Percentiles rank a stretch among this genome's conserved stretches.
Evolutionary conservation across 257 asterid genomes (phyloP).

Genomic region (Ajuga chamaepitys): DNA sequence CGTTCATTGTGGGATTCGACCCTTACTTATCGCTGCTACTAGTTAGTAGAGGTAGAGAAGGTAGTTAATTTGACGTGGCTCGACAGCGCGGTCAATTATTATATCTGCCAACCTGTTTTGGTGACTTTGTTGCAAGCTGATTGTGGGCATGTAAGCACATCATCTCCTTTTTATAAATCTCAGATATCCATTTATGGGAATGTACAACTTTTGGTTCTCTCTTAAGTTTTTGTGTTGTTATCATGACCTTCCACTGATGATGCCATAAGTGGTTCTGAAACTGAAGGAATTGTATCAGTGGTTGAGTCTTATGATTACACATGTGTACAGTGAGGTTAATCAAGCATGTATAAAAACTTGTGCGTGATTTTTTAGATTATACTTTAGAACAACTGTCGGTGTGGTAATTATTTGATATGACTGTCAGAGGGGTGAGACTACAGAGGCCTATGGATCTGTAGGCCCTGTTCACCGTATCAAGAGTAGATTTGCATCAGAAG

Average conservation of each 20-base stretch:
- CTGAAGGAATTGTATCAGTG: not conserved
- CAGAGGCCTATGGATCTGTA: conserved; percentile 60
- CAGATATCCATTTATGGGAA: conserved; percentile 41
- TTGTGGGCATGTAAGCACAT: conserved; percentile 30
- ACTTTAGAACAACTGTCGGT: not conserved
- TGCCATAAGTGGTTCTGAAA: not conserved
- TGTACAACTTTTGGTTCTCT: conserved; percentile 27
- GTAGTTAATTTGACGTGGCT: no score
- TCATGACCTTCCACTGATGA: not conserved
- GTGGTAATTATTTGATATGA: not conserved
- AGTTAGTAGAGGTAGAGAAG: no score
- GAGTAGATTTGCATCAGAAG: conserved; percentile 61
- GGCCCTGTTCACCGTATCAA: conserved; percentile 75
- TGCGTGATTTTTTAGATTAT: not conserved
- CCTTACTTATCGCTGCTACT: no score
- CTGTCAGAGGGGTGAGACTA: conserved; percentile 45
- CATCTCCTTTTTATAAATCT: conserved; percentile 48
- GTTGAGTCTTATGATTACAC: not conserved
- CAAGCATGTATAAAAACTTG: not conserved
- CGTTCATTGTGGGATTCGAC: no score
- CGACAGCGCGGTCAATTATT: conserved; percentile 14
- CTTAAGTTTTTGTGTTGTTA: not conserved
- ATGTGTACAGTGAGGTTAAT: not conserved
- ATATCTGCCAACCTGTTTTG: conserved; percentile 21
- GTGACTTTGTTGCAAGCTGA: conserved; percentile 43